These are phyloP conservation scores for Gastrolobium villosum DNA, from an alignment of 306 rosid genomes.

Conservation along the genomic window DNA sequence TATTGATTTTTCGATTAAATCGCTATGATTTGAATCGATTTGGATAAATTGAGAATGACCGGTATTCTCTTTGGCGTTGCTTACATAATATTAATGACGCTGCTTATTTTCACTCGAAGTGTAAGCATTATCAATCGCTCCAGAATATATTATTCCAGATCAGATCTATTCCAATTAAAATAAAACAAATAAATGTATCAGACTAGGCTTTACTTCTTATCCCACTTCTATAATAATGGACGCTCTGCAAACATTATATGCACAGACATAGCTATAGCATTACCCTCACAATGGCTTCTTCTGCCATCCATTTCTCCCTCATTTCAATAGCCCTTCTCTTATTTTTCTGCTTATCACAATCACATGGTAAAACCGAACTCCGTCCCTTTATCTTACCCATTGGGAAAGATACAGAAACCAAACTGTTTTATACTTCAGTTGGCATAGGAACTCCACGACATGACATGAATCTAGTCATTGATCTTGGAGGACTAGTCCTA, in stretches of 20 bases:
- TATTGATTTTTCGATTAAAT: no score
- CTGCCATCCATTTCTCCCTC: neutral
- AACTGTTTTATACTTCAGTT: conserved; percentile 34
- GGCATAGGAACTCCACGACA: conserved; percentile 50
- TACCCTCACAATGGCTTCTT: conserved; percentile 34
- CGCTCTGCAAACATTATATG: neutral
- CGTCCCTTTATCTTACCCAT: conserved; percentile 40
- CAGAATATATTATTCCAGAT: neutral
- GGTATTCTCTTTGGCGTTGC: no score
- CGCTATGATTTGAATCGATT: no score
- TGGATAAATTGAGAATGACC: no score
- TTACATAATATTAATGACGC: no score
- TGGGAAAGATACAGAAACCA: conserved; percentile 46
- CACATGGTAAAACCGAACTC: neutral
- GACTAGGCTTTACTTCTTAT: no score
- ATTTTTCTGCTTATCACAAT: neutral
- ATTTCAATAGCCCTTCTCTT: conserved; percentile 27
- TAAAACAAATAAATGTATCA: neutral
- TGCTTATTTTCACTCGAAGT: no score
- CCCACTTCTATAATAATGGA: neutral
- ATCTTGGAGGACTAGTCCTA: conserved; percentile 49
- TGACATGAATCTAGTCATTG: conserved; percentile 33
- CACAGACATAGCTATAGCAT: neutral
- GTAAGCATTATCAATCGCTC: no score
- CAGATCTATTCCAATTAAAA: neutral